Percentiles rank a stretch among this genome's conserved stretches.
These are phyloP conservation scores for Calonectria pseudoreteaudii DNA, from an alignment of 2,329 filamentous ascomycete species.

Conservation along the genomic window DNA sequence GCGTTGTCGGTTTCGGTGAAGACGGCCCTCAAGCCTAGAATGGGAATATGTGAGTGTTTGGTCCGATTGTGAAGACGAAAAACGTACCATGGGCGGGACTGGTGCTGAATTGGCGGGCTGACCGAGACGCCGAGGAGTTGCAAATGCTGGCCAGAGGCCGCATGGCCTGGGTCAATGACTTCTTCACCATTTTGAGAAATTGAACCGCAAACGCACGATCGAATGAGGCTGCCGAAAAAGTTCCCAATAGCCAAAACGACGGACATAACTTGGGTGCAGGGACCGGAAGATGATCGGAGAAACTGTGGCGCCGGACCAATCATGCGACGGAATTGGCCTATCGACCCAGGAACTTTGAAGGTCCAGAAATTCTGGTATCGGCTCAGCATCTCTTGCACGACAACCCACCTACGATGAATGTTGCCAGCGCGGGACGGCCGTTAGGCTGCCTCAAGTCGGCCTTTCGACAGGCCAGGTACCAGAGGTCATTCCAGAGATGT, in stretches of 20 bases:
- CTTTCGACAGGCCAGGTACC: slow-evolving; percentile 68
- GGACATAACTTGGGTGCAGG: slow-evolving; percentile 30
- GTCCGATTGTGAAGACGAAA: neutral
- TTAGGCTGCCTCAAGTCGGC: slow-evolving; percentile 77
- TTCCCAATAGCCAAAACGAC: slow-evolving; percentile 8
- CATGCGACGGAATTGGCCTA: slow-evolving; percentile 39
- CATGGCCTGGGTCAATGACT: slow-evolving; percentile 40
- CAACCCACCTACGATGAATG: slow-evolving; percentile 65
- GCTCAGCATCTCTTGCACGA: slow-evolving; percentile 35
- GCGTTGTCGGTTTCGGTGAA: slow-evolving; percentile 65
- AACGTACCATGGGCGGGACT: slow-evolving; percentile 45
- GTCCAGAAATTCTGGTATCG: slow-evolving; percentile 43
- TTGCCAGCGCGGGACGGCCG: slow-evolving; percentile 72
- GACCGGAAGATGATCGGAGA: slow-evolving; percentile 39
- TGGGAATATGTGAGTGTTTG: slow-evolving; percentile 25
- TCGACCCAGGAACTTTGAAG: slow-evolving; percentile 28
- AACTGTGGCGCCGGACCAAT: slow-evolving; percentile 52
- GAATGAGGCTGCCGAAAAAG: slow-evolving; percentile 22
- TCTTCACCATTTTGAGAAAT: slow-evolving; percentile 31
- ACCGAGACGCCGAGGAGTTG: slow-evolving; percentile 21
- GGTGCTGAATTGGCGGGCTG: slow-evolving; percentile 45
- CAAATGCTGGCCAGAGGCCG: slow-evolving; percentile 38
- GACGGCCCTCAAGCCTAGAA: slow-evolving; percentile 50
- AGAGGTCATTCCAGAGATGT: slow-evolving; percentile 57
- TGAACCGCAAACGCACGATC: slow-evolving; percentile 12